phyloP scores from a whole-genome alignment of 2,329 filamentous ascomycete genomes.

The Capronia coronata region DNA sequence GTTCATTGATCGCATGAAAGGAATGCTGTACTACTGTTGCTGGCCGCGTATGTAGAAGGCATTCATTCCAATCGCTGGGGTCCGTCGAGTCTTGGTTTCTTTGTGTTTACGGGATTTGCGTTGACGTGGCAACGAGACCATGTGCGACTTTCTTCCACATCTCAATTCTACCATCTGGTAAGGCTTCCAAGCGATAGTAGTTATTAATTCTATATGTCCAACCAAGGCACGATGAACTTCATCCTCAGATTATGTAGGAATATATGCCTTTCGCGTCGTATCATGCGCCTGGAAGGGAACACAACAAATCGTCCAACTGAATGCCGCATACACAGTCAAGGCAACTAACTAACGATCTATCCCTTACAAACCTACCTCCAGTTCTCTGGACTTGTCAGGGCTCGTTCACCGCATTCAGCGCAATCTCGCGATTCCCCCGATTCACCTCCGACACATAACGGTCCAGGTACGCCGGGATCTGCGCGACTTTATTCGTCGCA shows the following conservation, averaged over 20 bases:
- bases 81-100: background rate
- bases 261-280: too few relatives aligned
- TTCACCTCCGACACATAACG: conserved; percentile 48
- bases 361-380: background rate
- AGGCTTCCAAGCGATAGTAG: too few relatives aligned
- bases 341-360: background rate
- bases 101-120: background rate
- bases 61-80: background rate
- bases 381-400: background rate
- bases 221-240: too few relatives aligned
- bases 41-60: too few relatives aligned
- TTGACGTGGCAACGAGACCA: background rate
- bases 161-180: too few relatives aligned
- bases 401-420: conserved; percentile 23
- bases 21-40: too few relatives aligned
- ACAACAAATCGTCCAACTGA: too few relatives aligned
- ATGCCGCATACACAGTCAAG: too few relatives aligned
- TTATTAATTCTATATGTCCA: background rate
- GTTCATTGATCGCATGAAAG: too few relatives aligned
- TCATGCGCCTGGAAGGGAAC: too few relatives aligned
- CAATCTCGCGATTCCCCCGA: conserved; percentile 21
- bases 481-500: conserved; percentile 51
- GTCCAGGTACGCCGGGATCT: conserved; percentile 57
- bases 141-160: background rate
- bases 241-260: too few relatives aligned